A percentile compares a stretch with the other conserved stretches of the same genome.
Conservation (phyloP, 2,329 filamentous ascomycete species). For the Hymenoscyphus linearis region DNA sequence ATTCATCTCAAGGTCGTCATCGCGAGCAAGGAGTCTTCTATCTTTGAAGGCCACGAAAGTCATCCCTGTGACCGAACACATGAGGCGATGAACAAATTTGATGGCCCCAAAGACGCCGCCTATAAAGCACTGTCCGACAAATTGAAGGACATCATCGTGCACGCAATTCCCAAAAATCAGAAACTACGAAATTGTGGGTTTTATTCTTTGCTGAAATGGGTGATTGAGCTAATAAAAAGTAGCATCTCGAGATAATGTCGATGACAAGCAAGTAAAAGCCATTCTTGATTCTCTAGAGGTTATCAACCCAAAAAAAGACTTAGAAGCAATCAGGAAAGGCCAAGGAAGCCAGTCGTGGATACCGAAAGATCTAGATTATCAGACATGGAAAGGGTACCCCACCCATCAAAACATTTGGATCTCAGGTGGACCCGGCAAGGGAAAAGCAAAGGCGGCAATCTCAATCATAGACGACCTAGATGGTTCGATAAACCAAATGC, state of each 20-base stretch:
- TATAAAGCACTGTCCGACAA: background rate
- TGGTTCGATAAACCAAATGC: background rate
- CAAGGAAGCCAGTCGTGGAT: conserved; percentile 4
- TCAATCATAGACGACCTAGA: conserved; percentile 2
- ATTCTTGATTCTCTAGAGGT: conserved; percentile 2
- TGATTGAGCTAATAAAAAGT: background rate
- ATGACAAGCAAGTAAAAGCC: background rate
- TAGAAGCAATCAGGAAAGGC: conserved; percentile 1
- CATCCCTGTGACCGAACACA: conserved; percentile 1
- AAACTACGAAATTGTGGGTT: conserved; percentile 1
- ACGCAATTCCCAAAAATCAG: background rate
- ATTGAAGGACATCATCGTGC: background rate
- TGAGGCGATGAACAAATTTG: conserved; percentile 2
- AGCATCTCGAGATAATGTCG: background rate
- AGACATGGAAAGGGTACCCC: background rate
- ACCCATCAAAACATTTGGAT: conserved; percentile 4
- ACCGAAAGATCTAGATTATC: background rate
- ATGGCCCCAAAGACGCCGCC: background rate
- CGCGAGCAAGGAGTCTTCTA: conserved; percentile 2
- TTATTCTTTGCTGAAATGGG: background rate
- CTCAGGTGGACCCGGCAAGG: background rate
- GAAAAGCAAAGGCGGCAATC: conserved; percentile 5
- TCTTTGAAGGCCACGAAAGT: background rate
- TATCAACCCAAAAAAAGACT: conserved; percentile 4
- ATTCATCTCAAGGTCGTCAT: background rate